Conservation (phyloP, 2,329 filamentous ascomycete genomes). For the Aspergillus puulaauensis region DNA sequence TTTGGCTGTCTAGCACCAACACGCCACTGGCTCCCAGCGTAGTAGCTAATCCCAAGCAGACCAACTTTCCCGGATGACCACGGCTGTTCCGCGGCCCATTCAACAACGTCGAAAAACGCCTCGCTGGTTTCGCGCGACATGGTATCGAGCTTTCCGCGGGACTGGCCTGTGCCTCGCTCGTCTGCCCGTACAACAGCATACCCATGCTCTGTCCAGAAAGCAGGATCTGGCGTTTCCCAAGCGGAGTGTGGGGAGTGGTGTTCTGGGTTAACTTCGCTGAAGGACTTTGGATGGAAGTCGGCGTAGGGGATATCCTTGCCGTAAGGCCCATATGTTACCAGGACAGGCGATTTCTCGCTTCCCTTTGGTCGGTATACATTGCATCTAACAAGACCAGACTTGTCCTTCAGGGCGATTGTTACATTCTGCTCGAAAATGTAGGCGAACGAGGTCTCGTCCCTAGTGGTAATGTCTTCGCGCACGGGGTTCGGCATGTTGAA, state of each 20-base stretch:
- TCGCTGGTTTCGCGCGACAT: constrained; percentile 55
- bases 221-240: constrained; percentile 61
- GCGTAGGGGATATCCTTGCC: constrained; percentile 70
- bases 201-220: constrained; percentile 55
- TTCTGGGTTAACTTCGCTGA: constrained; percentile 53
- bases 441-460: constrained; percentile 33
- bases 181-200: constrained; percentile 58
- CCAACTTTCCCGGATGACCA: constrained; percentile 55
- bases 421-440: constrained; percentile 55
- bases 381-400: constrained; percentile 44
- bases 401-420: constrained; percentile 43
- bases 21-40: constrained; percentile 55
- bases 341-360: constrained; percentile 51
- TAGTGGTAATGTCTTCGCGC: constrained; percentile 33
- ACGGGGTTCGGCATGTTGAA: constrained; percentile 26
- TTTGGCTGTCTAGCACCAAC: constrained; percentile 54
- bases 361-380: constrained; percentile 53
- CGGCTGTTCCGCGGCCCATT: constrained; percentile 52
- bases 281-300: constrained; percentile 53
- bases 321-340: constrained; percentile 72
- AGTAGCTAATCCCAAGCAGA: constrained; percentile 53
- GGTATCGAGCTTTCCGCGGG: constrained; percentile 52
- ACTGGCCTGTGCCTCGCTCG: constrained; percentile 54
- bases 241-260: constrained; percentile 56
- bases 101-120: constrained; percentile 52